Evolutionary conservation across 2,329 filamentous ascomycete genomes (phyloP), one percentile per base, ranked within the genome.

Genomic region (Aspergillus latus): DNA sequence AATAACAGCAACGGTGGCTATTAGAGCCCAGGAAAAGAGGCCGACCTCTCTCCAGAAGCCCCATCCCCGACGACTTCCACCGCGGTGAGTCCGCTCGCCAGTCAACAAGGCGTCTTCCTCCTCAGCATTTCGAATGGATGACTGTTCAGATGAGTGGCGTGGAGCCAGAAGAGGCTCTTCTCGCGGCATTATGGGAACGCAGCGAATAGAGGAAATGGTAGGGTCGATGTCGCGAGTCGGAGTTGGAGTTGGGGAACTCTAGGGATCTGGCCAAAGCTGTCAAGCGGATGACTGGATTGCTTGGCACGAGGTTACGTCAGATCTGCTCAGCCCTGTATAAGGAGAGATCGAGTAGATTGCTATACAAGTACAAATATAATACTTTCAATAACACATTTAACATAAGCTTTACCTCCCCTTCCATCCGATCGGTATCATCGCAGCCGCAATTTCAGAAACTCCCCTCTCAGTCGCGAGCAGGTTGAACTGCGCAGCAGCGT

Each of bases 401-500:
- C 11, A 40, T 6, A 21, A 21, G 21, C 21, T 36, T 42, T 56
- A 64, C 51, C 60, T 52, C 42, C 70, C 88, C 65, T 80, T 84
- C 90, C 90, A 95, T 2, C 91, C 92, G 52, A 94, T 82, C 0
- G 92, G 92, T 72, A 97, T 84, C 74, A 99, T 72, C 8, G 92
- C 93, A 2, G 91, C 93, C 29, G 92, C 93, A 59, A 97, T 86
- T 66, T 93, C 88, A 16, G 85, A 82, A 5, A 94, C 86, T 1
- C 94, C 93, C 50, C 94, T 81, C 77, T 99, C 94, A 15, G 92
- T 97, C n/a, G 92, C 93, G 53, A 99, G 77, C 67, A 99, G 72
- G 70, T 99, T 99, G 74, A 94, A 99, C 72, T 97, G 92, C 34
- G 92, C 88, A 1, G 93, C 90, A 7, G 94, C 94, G 74, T 97